Percentiles rank a stretch among this genome's conserved stretches.
phyloP scores from a whole-genome alignment of 371 early-diverging fungal species.

The Mortierella sp. region DNA sequence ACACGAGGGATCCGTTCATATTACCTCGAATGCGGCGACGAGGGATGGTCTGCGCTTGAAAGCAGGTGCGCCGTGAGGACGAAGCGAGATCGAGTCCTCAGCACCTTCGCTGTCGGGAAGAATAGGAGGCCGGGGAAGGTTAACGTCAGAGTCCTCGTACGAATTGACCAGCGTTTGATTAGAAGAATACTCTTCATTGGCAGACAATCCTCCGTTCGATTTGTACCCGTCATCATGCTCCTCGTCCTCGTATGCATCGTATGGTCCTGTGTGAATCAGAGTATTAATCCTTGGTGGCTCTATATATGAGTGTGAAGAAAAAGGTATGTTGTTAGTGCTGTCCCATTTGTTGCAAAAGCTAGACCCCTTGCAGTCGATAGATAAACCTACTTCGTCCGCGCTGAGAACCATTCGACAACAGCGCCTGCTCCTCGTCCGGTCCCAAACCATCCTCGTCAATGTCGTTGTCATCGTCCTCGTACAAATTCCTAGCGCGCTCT shows the following conservation, averaged over 20 bases:
- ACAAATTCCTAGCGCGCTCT: constrained; percentile 35
- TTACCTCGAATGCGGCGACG: constrained; percentile 51
- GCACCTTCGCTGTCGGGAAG: constrained; percentile 44
- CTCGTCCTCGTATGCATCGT: constrained; percentile 53
- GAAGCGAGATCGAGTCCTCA: constrained; percentile 46
- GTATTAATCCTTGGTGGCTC: constrained; percentile 39
- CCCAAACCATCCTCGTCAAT: constrained; percentile 8
- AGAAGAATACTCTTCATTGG: constrained; percentile 33
- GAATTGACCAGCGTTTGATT: constrained; percentile 40
- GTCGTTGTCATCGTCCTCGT: constrained; percentile 27
- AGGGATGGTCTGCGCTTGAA: constrained; percentile 44
- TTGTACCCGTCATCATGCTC: constrained; percentile 58
- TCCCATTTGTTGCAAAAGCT: neutral
- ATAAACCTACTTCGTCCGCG: constrained; percentile 23
- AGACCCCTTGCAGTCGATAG: neutral
- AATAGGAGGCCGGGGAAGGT: constrained; percentile 31
- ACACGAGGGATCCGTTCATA: neutral
- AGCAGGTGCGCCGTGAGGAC: constrained; percentile 32
- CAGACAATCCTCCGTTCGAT: constrained; percentile 32
- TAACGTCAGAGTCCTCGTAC: constrained; percentile 33
- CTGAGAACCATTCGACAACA: neutral
- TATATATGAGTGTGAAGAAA: neutral
- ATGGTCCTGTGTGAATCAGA: constrained; percentile 30
- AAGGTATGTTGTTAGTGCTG: neutral
- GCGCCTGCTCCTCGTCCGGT: constrained; percentile 31